Percentiles rank a stretch among this genome's conserved stretches.
phyloP scores from a whole-genome alignment of 2,329 filamentous ascomycete genomes.

The Colletotrichum zoysiae region DNA sequence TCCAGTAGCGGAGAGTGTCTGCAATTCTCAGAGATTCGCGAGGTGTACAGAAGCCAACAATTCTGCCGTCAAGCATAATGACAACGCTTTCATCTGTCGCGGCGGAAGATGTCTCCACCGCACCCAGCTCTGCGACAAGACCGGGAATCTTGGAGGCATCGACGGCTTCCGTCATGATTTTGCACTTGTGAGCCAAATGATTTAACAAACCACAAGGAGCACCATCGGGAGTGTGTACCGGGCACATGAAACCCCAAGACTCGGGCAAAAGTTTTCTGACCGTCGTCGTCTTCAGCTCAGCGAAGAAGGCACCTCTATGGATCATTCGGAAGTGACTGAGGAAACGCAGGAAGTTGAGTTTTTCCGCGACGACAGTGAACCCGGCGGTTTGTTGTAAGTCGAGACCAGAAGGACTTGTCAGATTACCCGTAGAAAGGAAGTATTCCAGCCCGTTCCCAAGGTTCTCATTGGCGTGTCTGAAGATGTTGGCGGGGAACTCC shows the following conservation, averaged over 20 bases:
- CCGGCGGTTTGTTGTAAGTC: conserved; percentile 95
- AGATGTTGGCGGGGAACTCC: conserved; percentile 83
- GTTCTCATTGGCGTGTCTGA: conserved; percentile 87
- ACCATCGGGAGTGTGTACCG: conserved; percentile 97
- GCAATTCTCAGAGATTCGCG: conserved; percentile 84
- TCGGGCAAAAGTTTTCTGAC: conserved; percentile 96
- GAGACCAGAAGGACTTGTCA: conserved; percentile 89
- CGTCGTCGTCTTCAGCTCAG: conserved; percentile 95
- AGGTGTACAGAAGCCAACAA: conserved; percentile 91
- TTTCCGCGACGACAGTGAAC: conserved; percentile 96
- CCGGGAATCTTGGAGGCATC: conserved; percentile 81
- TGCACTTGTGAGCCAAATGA: conserved; percentile 95
- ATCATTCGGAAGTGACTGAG: conserved; percentile 99
- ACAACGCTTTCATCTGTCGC: conserved; percentile 86
- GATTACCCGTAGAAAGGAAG: conserved; percentile 94
- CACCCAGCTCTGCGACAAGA: conserved; percentile 83
- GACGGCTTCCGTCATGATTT: conserved; percentile 81
- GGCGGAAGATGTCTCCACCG: conserved; percentile 80
- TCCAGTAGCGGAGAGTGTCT: conserved; percentile 93
- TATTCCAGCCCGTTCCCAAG: conserved; percentile 90
- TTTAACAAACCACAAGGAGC: conserved; percentile 94
- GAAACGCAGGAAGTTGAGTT: conserved; percentile 98
- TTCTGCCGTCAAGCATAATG: conserved; percentile 89
- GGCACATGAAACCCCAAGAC: conserved; percentile 98
- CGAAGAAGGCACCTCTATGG: conserved; percentile 98